phyloP scores from a whole-genome alignment of 2,329 filamentous ascomycete species.

The Cordyceps tenuipes region DNA sequence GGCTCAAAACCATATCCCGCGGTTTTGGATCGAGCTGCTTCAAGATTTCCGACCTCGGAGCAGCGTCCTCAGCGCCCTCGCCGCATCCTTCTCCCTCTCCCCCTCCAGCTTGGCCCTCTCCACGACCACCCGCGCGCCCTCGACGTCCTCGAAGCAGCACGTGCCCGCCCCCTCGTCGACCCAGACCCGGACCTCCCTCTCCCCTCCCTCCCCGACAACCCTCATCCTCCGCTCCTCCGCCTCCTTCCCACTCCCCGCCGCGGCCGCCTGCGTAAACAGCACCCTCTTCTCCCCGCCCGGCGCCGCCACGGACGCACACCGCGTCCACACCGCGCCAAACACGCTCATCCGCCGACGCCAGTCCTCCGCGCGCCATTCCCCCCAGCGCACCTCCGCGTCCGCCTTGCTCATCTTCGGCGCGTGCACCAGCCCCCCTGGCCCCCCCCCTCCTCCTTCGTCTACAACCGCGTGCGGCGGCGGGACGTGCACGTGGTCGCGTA shows the following conservation, averaged over 20 bases:
- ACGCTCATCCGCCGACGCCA: slow-evolving; percentile 50
- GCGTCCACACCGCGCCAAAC: slow-evolving; percentile 60
- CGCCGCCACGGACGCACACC: slow-evolving; percentile 17
- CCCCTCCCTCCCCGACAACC: neutral
- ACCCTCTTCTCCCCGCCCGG: slow-evolving; percentile 25
- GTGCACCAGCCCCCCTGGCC: slow-evolving; percentile 24
- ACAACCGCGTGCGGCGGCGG: slow-evolving; percentile 49
- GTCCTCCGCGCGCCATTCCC: slow-evolving; percentile 39
- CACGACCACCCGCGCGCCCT: slow-evolving; percentile 21
- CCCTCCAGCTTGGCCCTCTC: slow-evolving; percentile 27
- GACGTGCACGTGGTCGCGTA: slow-evolving; percentile 57
- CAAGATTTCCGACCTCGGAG: neutral
- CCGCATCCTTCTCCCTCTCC: slow-evolving; percentile 20
- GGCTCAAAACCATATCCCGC: too few relatives aligned
- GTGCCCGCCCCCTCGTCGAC: slow-evolving; percentile 15
- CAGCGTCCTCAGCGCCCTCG: slow-evolving; percentile 19
- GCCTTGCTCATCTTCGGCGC: slow-evolving; percentile 66
- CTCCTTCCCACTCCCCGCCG: slow-evolving; percentile 3
- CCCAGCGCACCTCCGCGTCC: slow-evolving; percentile 57
- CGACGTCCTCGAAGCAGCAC: slow-evolving; percentile 17
- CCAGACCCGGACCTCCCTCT: slow-evolving; percentile 7
- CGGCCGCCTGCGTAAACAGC: slow-evolving; percentile 30
- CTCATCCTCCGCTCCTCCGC: neutral
- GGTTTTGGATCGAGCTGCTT: too few relatives aligned
- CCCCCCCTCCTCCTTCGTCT: slow-evolving; percentile 22